phyloP scores from a whole-genome alignment of 768 basidiomycete species.

The Neoboletus magnificus region DNA sequence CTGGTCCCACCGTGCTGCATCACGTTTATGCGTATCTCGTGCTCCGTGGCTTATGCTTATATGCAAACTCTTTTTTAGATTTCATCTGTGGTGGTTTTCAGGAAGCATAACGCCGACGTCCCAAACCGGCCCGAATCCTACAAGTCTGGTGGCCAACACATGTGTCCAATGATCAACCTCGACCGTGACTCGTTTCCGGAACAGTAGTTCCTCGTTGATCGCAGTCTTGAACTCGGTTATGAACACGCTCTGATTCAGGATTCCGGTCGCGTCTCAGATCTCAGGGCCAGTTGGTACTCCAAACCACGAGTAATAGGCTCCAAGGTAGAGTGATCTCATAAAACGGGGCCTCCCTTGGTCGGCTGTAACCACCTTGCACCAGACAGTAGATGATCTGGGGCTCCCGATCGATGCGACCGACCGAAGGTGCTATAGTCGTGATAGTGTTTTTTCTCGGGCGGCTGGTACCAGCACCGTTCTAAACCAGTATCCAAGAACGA shows the following conservation, averaged over 20 bases:
- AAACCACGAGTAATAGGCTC: too few relatives aligned
- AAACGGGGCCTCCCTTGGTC: neutral
- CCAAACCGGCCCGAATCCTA: neutral
- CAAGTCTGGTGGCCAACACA: neutral
- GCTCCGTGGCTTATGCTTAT: neutral
- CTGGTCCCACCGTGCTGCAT: too few relatives aligned
- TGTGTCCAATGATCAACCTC: neutral
- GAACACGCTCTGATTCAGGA: constrained; percentile 11
- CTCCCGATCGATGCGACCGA: too few relatives aligned
- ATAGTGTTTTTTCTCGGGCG: constrained; percentile 4
- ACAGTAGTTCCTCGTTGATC: neutral
- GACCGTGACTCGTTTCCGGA: neutral
- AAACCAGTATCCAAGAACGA: constrained; percentile 10
- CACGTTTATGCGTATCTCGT: neutral
- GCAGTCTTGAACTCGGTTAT: constrained; percentile 9
- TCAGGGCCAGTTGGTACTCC: neutral
- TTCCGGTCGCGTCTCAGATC: neutral
- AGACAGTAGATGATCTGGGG: neutral
- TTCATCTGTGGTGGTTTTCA: neutral
- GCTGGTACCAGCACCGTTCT: constrained; percentile 21
- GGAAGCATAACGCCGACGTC: neutral
- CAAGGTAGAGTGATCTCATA: neutral
- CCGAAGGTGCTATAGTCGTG: too few relatives aligned
- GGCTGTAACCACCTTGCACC: neutral
- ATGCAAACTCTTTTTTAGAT: neutral